phyloP scores from a whole-genome alignment of 805 yeast genomes.

The Saturnispora diversa region DNA sequence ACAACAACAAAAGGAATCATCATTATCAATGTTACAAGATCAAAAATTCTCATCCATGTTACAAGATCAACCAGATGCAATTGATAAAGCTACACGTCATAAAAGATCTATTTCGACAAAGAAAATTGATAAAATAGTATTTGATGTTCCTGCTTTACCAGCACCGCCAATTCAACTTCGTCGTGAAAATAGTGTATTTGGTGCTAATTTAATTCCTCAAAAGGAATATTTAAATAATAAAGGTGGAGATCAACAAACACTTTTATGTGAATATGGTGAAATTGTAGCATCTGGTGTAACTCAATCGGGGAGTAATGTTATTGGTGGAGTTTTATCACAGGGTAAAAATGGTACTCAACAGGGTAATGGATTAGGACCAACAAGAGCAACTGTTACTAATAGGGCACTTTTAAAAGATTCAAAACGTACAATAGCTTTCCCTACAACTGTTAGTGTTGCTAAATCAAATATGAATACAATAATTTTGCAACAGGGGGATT shows the following conservation, averaged over 20 bases:
- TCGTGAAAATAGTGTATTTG: slow-evolving; percentile 21
- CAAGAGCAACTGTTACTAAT: slow-evolving; percentile 48
- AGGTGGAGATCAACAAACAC: slow-evolving; percentile 16
- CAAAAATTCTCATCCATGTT: neutral
- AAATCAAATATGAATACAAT: slow-evolving; percentile 4
- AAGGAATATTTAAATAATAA: neutral
- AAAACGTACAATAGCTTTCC: slow-evolving; percentile 9
- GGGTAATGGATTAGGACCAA: slow-evolving; percentile 56
- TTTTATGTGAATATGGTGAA: slow-evolving; percentile 39
- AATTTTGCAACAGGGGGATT: slow-evolving; percentile 7
- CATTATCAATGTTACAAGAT: too few relatives aligned
- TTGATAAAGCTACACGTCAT: slow-evolving; percentile 5
- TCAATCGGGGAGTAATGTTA: slow-evolving; percentile 19
- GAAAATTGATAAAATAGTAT: slow-evolving; percentile 7
- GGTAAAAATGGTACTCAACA: neutral
- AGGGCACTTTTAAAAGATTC: slow-evolving; percentile 37
- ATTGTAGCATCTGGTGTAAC: slow-evolving; percentile 54
- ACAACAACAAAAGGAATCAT: too few relatives aligned
- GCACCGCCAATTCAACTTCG: slow-evolving; percentile 15
- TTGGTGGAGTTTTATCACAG: slow-evolving; percentile 10
- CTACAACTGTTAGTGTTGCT: slow-evolving; percentile 1
- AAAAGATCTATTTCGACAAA: neutral
- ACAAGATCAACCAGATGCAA: slow-evolving; percentile 5
- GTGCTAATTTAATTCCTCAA: neutral
- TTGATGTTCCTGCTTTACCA: slow-evolving; percentile 20